A percentile compares a stretch with the other conserved stretches of the same genome.
Conservation (phyloP, 768 basidiomycete genomes). For the Cyathus striatus region DNA sequence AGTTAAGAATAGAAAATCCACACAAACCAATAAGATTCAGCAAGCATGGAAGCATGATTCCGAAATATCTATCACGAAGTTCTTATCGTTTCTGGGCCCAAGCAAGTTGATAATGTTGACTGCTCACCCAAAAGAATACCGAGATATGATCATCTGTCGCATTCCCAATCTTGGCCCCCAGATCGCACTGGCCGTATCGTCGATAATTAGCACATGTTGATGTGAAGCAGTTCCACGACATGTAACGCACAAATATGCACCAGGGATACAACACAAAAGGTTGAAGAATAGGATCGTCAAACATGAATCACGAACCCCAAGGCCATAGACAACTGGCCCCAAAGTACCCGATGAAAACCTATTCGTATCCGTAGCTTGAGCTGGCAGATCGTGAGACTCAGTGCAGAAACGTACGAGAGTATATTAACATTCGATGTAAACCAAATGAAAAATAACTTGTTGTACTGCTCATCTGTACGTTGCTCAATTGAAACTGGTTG, state of each 20-base stretch:
- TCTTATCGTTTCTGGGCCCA: not conserved
- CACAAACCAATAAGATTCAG: conserved; percentile 60
- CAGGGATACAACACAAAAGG: conserved; percentile 49
- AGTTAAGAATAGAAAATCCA: conserved; percentile 69
- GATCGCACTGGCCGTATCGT: conserved; percentile 32
- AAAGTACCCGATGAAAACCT: conserved; percentile 68
- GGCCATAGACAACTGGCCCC: conserved; percentile 54
- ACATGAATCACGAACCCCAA: conserved; percentile 59
- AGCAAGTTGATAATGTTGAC: conserved; percentile 2
- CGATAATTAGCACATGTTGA: too few species aligned
- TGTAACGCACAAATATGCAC: conserved; percentile 53
- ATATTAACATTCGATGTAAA: conserved; percentile 72
- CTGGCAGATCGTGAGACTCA: too few species aligned
- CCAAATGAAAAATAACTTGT: conserved; percentile 75
- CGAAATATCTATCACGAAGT: conserved; percentile 55
- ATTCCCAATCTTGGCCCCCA: conserved; percentile 85
- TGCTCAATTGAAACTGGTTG: conserved; percentile 51
- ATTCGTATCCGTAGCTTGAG: too few species aligned
- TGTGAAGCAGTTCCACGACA: not conserved
- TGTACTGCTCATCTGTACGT: conserved; percentile 55
- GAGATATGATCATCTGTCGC: conserved; percentile 78
- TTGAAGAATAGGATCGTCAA: conserved; percentile 68
- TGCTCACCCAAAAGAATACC: conserved; percentile 33
- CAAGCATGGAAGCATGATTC: conserved; percentile 51
- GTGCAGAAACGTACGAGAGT: conserved; percentile 33